Conservation (phyloP, 169 alveolate species). For the Cryptosporidium baileyi region DNA sequence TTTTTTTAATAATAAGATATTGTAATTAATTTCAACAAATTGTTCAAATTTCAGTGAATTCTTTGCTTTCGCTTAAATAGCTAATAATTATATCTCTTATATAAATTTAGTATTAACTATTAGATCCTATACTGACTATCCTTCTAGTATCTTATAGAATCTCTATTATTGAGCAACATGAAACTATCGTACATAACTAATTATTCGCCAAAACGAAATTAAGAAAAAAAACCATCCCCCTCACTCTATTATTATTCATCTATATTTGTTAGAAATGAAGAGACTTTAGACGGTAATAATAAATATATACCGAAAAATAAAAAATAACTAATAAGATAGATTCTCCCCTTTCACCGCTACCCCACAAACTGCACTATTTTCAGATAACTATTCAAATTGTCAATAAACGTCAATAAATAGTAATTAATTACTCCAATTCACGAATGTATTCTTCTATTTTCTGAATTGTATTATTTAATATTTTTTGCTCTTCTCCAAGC, state of each 20-base stretch:
- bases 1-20: too few relatives aligned
- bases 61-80: not conserved
- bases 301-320: not conserved
- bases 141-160: not conserved
- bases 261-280: not conserved
- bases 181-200: too few relatives aligned
- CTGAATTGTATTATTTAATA: not conserved
- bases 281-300: not conserved
- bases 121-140: not conserved
- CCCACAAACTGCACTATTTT: not conserved
- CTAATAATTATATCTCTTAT: not conserved
- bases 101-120: not conserved
- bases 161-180: not conserved
- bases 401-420: not conserved
- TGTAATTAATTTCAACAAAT: too few relatives aligned
- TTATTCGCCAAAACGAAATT: not conserved
- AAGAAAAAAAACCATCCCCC: not conserved
- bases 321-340: not conserved
- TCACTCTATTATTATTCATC: conserved; percentile 15
- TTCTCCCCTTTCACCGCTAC: not conserved
- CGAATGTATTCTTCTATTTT: not conserved
- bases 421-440: not conserved
- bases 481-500: not conserved
- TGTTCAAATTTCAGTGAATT: not conserved
- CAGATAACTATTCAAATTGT: too few relatives aligned